A percentile compares a stretch with the other conserved stretches of the same genome.
phyloP scores from a whole-genome alignment of 805 yeast species.

The Nakazawaea wyomingensis region DNA sequence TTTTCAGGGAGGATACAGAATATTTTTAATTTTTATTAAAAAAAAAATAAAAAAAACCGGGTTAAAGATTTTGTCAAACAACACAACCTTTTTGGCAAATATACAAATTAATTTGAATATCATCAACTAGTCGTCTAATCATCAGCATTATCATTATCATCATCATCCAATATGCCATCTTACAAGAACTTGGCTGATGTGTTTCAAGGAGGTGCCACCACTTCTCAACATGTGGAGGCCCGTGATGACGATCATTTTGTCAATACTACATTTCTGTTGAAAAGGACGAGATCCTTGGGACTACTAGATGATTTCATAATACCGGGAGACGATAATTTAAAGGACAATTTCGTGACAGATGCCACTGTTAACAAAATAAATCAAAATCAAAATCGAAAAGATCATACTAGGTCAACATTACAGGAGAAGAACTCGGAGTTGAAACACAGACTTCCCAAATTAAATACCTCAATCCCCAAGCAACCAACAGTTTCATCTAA shows the following conservation, averaged over 20 bases:
- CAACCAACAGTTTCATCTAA: background rate
- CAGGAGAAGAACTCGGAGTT: background rate
- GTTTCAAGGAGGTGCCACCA: conserved; percentile 55
- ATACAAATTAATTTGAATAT: too few relatives aligned
- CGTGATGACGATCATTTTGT: conserved; percentile 65
- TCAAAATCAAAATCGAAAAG: conserved; percentile 12
- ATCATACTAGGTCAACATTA: background rate
- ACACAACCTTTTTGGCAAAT: too few relatives aligned
- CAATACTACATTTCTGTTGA: conserved; percentile 65
- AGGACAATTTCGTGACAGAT: conserved; percentile 89
- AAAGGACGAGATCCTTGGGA: conserved; percentile 81
- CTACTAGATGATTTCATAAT: conserved; percentile 47
- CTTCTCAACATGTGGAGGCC: conserved; percentile 66
- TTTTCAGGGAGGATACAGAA: too few relatives aligned
- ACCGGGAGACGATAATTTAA: conserved; percentile 67
- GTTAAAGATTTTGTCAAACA: too few relatives aligned
- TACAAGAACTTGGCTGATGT: conserved; percentile 21
- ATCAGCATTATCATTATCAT: too few relatives aligned
- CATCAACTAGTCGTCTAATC: too few relatives aligned
- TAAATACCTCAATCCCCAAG: conserved; percentile 1
- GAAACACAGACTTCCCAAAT: conserved; percentile 7
- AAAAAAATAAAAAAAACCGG: background rate
- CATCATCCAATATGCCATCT: conserved; percentile 11
- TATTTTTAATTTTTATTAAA: too few relatives aligned
- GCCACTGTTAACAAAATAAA: conserved; percentile 86